Percentiles rank a stretch among this genome's conserved stretches.
These are phyloP conservation scores for Cenchrus americanus DNA, from an alignment of 176 grass and related monocot genomes.

Conservation along the genomic window DNA sequence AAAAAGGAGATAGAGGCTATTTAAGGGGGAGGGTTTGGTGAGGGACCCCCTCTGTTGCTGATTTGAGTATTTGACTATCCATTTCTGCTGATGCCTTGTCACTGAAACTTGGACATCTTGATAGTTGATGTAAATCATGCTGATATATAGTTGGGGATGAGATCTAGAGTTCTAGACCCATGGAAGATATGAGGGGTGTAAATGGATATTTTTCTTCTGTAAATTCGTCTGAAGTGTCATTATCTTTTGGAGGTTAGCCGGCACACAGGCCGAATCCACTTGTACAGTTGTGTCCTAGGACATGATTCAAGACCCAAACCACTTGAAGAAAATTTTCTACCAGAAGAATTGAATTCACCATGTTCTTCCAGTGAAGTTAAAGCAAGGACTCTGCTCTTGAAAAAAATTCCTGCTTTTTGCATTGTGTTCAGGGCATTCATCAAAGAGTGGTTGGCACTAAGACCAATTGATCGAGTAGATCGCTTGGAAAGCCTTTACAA, in stretches of 20 bases:
- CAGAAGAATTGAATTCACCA: conserved; percentile 77
- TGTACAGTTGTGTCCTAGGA: conserved; percentile 85
- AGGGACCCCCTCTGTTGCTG: background rate
- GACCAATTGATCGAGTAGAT: conserved; percentile 82
- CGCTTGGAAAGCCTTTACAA: conserved; percentile 89
- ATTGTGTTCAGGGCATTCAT: conserved; percentile 67
- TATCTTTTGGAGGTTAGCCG: conserved; percentile 76
- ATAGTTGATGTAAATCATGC: background rate
- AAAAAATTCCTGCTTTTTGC: conserved; percentile 71
- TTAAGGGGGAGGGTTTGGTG: background rate
- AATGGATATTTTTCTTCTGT: background rate
- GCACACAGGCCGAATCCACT: conserved; percentile 86
- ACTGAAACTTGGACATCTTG: background rate
- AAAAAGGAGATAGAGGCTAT: background rate
- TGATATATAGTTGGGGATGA: background rate
- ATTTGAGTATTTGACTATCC: background rate
- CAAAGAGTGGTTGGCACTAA: conserved; percentile 82
- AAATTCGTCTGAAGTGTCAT: conserved; percentile 6
- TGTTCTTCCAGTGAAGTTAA: conserved; percentile 51
- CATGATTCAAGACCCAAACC: conserved; percentile 78
- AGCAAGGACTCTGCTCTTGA: conserved; percentile 53
- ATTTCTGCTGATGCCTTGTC: background rate
- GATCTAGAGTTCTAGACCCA: background rate
- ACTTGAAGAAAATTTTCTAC: conserved; percentile 87
- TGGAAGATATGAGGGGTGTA: background rate